Conservation (phyloP, 176 grass and related monocot genomes). For the Dactylis glomerata region DNA sequence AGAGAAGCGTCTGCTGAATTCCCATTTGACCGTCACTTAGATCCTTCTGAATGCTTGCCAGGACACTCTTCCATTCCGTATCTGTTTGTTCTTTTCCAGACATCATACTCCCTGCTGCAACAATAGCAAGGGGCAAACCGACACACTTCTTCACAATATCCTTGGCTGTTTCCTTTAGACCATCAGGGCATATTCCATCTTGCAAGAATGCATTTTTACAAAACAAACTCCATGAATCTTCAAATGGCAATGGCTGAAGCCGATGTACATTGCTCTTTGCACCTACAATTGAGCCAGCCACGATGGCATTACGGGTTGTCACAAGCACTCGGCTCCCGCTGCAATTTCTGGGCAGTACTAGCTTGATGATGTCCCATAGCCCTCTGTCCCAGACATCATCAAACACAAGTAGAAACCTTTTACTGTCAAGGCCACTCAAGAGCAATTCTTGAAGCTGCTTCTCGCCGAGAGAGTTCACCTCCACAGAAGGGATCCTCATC, state of each 20-base stretch:
- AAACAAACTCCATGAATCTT: conserved; percentile 43
- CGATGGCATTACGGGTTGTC: conserved; percentile 18
- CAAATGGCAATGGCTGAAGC: conserved; percentile 27
- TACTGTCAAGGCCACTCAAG: conserved; percentile 4
- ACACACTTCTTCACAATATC: conserved; percentile 43
- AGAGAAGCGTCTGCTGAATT: conserved; percentile 29
- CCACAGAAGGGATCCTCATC: conserved; percentile 32
- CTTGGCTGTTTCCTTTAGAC: conserved; percentile 16
- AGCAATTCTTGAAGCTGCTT: conserved; percentile 35
- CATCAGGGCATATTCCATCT: conserved; percentile 21
- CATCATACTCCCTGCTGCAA: conserved; percentile 42
- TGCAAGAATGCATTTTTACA: conserved; percentile 30
- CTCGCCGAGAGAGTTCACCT: conserved; percentile 13
- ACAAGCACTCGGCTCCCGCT: conserved; percentile 20
- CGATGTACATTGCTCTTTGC: background rate
- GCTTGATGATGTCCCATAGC: conserved; percentile 33
- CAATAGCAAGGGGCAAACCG: conserved; percentile 48
- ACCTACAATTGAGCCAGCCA: background rate
- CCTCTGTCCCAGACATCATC: conserved; percentile 42
- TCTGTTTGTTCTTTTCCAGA: conserved; percentile 11
- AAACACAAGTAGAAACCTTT: conserved; percentile 41
- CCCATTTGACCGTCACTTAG: conserved; percentile 6
- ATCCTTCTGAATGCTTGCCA: conserved; percentile 35
- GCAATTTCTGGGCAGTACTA: conserved; percentile 10
- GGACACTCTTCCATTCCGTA: conserved; percentile 28